Evolutionary conservation across 1,139 yeast species (phyloP), one percentile per base, ranked within the genome.

Genomic region (Pichia inconspicua): DNA sequence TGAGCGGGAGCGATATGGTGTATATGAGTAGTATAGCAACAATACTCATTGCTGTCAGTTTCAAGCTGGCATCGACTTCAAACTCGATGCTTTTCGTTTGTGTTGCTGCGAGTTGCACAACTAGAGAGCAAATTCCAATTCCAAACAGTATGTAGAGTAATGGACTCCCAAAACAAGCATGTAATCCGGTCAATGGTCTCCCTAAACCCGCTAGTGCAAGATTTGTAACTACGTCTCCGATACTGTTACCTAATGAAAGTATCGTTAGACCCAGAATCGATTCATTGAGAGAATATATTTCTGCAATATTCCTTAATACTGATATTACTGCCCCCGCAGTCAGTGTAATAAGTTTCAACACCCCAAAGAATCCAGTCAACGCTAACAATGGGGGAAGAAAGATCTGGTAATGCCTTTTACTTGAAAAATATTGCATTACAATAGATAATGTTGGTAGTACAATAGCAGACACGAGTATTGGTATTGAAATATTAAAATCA

Each of bases 91-190:
- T 43, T 9, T 42, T 42, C 17, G 36, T 30, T 7, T n/a, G n/a
- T 1, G 32, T 25, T 5, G 53, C 44, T 32, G 48, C 47, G 3
- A 59, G 44, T 41, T 68, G 63, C 5, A 70, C 58, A 4, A 74
- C 48, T n/a, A 73, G 52, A 0, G 77, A 73, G 46, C 63, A 63
- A 15, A 59, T 57, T 58, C 77, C 54, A 63, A 61, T 37, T 70
- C 82, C 66, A 66, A 66, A 34, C 69, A 74, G 65, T 35, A 76
- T 62, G 27, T 78, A 71, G 25, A 77, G 59, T 11, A 77, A 61
- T 0, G 82, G 82, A 0, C 81, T 75, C 1, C 82, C 82, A 59
- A 77, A 76, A 56, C 82, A 77, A 1, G 82, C 82, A 46, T 78
- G 75, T 47, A 77, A 67, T 2, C 81, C 81, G 70, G 78, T 77